Conservation (phyloP, 768 basidiomycete genomes). For the Termitomyces sp. region DNA sequence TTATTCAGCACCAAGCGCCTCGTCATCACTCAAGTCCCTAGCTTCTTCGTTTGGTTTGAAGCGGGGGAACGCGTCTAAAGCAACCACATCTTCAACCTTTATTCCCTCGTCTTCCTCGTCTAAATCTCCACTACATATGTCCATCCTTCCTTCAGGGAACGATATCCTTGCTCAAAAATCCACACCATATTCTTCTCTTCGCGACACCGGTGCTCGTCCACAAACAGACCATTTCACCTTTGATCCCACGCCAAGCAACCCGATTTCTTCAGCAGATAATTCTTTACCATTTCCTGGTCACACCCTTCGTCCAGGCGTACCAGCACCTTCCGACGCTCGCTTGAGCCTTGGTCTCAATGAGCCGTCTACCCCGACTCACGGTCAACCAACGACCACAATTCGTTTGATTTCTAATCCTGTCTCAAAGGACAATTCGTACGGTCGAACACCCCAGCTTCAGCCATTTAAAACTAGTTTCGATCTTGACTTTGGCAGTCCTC, state of each 20-base stretch:
- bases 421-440: slow-evolving; percentile 21
- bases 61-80: slow-evolving; percentile 36
- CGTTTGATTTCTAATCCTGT: slow-evolving; percentile 43
- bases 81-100: slow-evolving; percentile 12
- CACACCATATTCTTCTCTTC: slow-evolving; percentile 43
- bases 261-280: slow-evolving; percentile 23
- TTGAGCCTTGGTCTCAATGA: slow-evolving; percentile 53
- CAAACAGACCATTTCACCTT: slow-evolving; percentile 52
- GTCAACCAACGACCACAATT: slow-evolving; percentile 51
- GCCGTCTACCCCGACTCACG: slow-evolving; percentile 39
- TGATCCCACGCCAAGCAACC: slow-evolving; percentile 22
- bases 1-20: slow-evolving; percentile 52
- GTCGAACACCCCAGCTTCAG: slow-evolving; percentile 59
- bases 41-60: slow-evolving; percentile 77
- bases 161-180: slow-evolving; percentile 42
- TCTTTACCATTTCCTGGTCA: slow-evolving; percentile 60
- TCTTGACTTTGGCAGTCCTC: slow-evolving; percentile 58
- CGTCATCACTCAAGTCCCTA: slow-evolving; percentile 73
- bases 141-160: slow-evolving; percentile 20
- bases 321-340: slow-evolving; percentile 59
- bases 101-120: slow-evolving; percentile 21
- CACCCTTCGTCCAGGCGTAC: slow-evolving; percentile 54
- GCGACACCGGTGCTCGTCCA: slow-evolving; percentile 32
- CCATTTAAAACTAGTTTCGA: slow-evolving; percentile 71
- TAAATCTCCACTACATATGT: slow-evolving; percentile 24